Base-by-base conservation (phyloP, 495 filamentous ascomycete genomes). In the Mytilinidion resinicola region DNA sequence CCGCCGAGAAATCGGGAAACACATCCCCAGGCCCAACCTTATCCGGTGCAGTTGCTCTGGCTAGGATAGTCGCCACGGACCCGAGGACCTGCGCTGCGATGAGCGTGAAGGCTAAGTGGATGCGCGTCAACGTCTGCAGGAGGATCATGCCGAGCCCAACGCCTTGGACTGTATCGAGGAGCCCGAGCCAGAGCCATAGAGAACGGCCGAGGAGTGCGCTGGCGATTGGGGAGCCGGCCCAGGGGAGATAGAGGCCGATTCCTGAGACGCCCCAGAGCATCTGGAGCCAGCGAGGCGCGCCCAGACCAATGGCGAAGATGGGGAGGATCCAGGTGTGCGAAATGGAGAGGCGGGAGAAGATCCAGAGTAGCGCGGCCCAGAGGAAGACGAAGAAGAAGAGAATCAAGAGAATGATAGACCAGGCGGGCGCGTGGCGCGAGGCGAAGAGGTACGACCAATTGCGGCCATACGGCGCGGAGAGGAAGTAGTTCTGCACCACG, bases 401-500 rank as follows among this genome's bases (percentile, higher is more conserved):
- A 17, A 84, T 72, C 14, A 85, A 68, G 8, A 82, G 53, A 34
- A 75, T 66, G 51, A 85, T 73, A 19, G 71, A 67, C 79, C 80
- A 86, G 17, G 73, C 57, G 7, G 78, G 76, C 1, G 77, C 76
- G 65, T 80, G 75, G 38, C 76, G 64, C 41, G 77, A 76, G 8
- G 70, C 70, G 73, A 79, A 86, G 42, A 86, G 76, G 67, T 80
- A 86, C 15, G 70, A 66, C 83, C 83, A 86, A 66, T 80, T 83
- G 42, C 82, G 78, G 51, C 83, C 82, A 67, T 83, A 83, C 38
- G 78, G 80, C 0, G 80, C 72, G 15, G 78, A 77, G 34, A 87
- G 79, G 73, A 76, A 86, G 76, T 79, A 86, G 66, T 88, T 88
- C 70, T 87, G 84, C 21, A 87, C 67, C 62, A 86, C 66, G 59